phyloP scores from a whole-genome alignment of 768 basidiomycete genomes.

The Suillus ampliporus region DNA sequence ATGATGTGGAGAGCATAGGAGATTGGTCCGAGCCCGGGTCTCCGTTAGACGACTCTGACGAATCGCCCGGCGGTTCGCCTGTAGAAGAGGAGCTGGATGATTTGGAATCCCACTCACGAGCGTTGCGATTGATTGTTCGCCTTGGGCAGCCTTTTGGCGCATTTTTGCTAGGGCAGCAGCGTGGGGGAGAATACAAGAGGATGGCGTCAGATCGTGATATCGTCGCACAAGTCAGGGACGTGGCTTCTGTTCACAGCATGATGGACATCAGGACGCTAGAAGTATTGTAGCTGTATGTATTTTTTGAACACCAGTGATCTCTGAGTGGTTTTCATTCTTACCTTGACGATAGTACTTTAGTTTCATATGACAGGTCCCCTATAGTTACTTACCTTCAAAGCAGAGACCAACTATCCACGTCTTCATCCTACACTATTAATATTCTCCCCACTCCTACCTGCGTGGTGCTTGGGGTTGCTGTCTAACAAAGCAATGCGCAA shows the following conservation, averaged over 20 bases:
- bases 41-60: background rate
- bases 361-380: no score
- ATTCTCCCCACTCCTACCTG: no score
- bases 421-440: no score
- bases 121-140: conserved; percentile 10
- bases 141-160: conserved; percentile 11
- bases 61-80: background rate
- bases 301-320: no score
- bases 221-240: conserved; percentile 29
- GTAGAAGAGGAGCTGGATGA: background rate
- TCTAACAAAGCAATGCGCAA: no score
- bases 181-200: conserved; percentile 30
- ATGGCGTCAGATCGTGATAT: conserved; percentile 7
- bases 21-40: background rate
- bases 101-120: background rate
- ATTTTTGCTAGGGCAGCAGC: conserved; percentile 29
- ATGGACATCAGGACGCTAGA: background rate
- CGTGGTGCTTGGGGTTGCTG: no score
- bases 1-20: background rate
- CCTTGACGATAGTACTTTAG: no score
- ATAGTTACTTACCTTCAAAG: no score
- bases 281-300: conserved; percentile 11
- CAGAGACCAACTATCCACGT: no score
- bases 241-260: background rate
- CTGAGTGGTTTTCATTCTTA: no score